Conservation (phyloP, 306 rosid species). For the Acacia confusa region DNA sequence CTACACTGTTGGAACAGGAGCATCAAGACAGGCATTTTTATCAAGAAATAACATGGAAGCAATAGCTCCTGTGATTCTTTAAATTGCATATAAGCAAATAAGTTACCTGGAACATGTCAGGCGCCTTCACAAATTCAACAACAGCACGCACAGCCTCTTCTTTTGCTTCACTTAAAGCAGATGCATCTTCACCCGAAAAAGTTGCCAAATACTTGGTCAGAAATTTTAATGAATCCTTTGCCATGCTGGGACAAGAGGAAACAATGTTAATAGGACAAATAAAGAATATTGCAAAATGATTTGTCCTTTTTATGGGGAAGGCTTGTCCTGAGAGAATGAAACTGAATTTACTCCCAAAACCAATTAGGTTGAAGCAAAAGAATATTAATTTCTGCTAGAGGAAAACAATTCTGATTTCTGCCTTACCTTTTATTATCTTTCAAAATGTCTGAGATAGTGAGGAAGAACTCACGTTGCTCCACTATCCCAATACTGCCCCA, state of each 20-base stretch:
- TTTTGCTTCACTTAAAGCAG: constrained; percentile 71
- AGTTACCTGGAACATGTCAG: constrained; percentile 83
- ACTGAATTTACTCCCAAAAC: not conserved
- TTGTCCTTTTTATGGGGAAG: not conserved
- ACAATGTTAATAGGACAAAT: not conserved
- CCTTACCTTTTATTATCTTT: constrained; percentile 81
- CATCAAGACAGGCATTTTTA: not conserved
- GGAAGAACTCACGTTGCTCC: constrained; percentile 77
- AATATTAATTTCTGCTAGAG: not conserved
- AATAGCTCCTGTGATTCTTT: not conserved
- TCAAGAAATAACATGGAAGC: not conserved
- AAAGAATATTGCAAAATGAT: not conserved
- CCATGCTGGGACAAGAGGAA: constrained; percentile 50
- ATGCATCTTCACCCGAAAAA: constrained; percentile 72
- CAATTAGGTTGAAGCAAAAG: not conserved
- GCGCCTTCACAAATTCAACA: constrained; percentile 82
- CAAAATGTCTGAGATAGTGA: constrained; percentile 71
- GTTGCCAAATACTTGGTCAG: constrained; percentile 75
- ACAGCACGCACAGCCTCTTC: constrained; percentile 86
- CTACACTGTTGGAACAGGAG: not conserved
- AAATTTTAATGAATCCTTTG: constrained; percentile 82
- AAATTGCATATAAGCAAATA: constrained; percentile 14
- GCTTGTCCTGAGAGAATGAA: not conserved
- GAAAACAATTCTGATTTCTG: constrained; percentile 7
- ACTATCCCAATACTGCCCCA: constrained; percentile 70